Evolutionary conservation across 2,329 filamentous ascomycete genomes (phyloP).

Genomic region (Fusarium sp.): DNA sequence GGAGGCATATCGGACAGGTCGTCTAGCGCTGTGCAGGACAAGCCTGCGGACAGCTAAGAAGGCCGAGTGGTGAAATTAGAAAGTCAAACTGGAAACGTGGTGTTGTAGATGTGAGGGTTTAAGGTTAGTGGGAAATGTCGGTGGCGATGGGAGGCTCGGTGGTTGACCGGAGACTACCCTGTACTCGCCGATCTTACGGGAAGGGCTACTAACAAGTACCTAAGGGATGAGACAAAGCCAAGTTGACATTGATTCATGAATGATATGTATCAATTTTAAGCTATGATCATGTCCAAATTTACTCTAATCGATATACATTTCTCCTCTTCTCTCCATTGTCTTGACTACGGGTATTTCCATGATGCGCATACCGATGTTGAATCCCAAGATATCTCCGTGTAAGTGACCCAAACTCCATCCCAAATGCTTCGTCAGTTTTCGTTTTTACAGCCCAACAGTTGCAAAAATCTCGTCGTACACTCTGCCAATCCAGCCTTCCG

Average conservation of each 20-base stretch:
- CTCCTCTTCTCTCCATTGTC: conserved; percentile 3
- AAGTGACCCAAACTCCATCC: conserved; percentile 39
- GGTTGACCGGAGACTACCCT: conserved; percentile 35
- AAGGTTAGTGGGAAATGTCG: conserved; percentile 33
- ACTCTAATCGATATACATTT: not conserved
- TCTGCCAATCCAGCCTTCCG: conserved; percentile 81
- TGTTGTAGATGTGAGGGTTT: conserved; percentile 3
- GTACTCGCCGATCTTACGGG: not conserved
- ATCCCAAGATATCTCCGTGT: conserved; percentile 21
- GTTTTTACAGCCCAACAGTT: conserved; percentile 43
- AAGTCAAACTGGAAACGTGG: not conserved
- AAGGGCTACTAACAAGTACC: not conserved
- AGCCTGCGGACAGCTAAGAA: conserved; percentile 12
- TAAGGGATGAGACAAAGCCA: not conserved
- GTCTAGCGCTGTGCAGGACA: conserved; percentile 18
- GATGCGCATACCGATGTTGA: conserved; percentile 27
- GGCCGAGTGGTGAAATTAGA: not conserved
- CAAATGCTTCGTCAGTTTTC: conserved; percentile 7
- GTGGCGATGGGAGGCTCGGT: conserved; percentile 32
- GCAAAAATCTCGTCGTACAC: conserved; percentile 77
- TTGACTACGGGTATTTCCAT: conserved; percentile 38
- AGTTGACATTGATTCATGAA: not conserved
- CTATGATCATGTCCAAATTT: not conserved
- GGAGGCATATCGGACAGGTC: conserved; percentile 27
- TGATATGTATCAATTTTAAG: not conserved